Conservation (phyloP, 208 protist species). For the Blastocrithidia nonstop region DNA sequence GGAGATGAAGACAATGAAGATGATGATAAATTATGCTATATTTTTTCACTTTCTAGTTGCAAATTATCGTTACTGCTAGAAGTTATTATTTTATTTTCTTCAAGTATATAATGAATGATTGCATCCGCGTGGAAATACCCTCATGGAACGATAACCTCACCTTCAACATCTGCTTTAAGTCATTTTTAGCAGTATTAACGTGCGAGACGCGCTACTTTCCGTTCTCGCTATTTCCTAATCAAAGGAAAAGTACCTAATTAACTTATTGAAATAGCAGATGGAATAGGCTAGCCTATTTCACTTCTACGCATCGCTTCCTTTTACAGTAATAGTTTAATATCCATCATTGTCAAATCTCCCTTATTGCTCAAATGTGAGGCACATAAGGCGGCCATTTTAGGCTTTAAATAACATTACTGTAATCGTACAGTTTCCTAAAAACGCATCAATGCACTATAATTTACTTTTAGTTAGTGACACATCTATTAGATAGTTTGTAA, state of each 20-base stretch:
- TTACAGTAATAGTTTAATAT: slow-evolving; percentile 54
- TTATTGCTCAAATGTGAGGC: slow-evolving; percentile 64
- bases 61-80: too few species aligned
- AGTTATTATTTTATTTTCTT: slow-evolving; percentile 17
- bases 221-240: slow-evolving; percentile 50
- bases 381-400: slow-evolving; percentile 71
- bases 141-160: slow-evolving; percentile 82
- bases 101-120: slow-evolving; percentile 66
- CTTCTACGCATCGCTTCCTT: slow-evolving; percentile 34
- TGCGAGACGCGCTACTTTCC: slow-evolving; percentile 53
- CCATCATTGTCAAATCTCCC: slow-evolving; percentile 64
- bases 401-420: slow-evolving; percentile 83
- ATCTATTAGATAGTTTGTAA: slow-evolving; percentile 51
- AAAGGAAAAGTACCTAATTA: slow-evolving; percentile 47
- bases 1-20: too few species aligned
- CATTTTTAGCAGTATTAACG: slow-evolving; percentile 51
- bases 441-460: slow-evolving; percentile 31
- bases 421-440: slow-evolving; percentile 41
- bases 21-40: too few species aligned
- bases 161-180: slow-evolving; percentile 39
- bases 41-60: too few species aligned
- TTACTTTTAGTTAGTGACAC: slow-evolving; percentile 60
- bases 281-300: slow-evolving; percentile 14
- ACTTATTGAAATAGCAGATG: slow-evolving; percentile 35
- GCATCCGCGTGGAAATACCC: slow-evolving; percentile 72